phyloP scores from a whole-genome alignment of 176 grass and related monocot genomes.

The Hsuehochloa calcarea region DNA sequence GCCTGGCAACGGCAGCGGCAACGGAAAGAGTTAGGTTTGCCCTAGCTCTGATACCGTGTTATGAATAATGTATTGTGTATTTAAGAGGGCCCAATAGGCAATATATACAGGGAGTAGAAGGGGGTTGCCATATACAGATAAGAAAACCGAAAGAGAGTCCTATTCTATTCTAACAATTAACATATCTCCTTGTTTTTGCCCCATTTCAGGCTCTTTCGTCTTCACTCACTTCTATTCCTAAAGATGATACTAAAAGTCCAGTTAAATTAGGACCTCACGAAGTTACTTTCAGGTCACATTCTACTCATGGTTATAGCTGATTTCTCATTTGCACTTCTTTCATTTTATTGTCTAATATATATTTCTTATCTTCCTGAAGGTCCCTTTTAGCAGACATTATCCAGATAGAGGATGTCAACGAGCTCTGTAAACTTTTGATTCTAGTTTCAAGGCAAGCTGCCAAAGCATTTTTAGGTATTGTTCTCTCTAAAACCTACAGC shows the following conservation, averaged over 20 bases:
- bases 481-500: not conserved
- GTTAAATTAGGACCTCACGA: not conserved
- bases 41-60: no score
- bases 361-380: constrained; percentile 12
- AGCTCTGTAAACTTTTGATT: constrained; percentile 39
- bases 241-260: not conserved
- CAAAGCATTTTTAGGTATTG: constrained; percentile 27
- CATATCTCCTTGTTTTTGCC: not conserved
- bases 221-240: constrained; percentile 10
- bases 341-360: not conserved
- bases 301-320: not conserved
- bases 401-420: constrained; percentile 26
- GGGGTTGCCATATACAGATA: no score
- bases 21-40: no score
- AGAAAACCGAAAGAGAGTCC: no score
- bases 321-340: not conserved
- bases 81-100: no score
- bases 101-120: no score
- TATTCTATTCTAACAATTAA: no score
- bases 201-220: not conserved
- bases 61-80: no score
- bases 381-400: constrained; percentile 34
- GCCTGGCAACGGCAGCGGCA: no score
- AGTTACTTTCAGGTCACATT: constrained; percentile 39
- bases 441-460: constrained; percentile 28